These are phyloP conservation scores for Erodium trifolium DNA, from an alignment of 441 rosid genomes.

Conservation along the genomic window DNA sequence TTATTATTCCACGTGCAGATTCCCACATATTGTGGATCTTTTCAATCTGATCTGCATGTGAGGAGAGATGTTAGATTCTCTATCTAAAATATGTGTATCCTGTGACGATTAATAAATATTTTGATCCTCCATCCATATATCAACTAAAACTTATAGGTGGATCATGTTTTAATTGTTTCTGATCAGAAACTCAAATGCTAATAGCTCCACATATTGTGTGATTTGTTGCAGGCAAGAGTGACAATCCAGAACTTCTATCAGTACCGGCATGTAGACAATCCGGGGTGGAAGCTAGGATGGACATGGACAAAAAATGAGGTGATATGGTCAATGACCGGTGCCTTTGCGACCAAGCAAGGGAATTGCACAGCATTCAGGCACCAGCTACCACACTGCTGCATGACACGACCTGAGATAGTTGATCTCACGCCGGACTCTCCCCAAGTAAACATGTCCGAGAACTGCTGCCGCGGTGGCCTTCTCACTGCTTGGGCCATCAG, in stretches of 20 bases:
- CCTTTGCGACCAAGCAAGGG: conserved; percentile 44
- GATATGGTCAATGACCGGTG: conserved; percentile 44
- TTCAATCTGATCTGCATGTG: no score
- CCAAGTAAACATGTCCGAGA: conserved; percentile 24
- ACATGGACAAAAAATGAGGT: conserved; percentile 39
- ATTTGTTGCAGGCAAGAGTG: conserved; percentile 37
- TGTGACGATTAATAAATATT: no score
- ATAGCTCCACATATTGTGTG: neutral
- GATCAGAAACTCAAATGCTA: neutral
- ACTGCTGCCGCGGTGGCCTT: conserved; percentile 42
- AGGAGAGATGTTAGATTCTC: no score
- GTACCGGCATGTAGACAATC: conserved; percentile 38
- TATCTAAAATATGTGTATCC: no score
- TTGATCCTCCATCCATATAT: no score
- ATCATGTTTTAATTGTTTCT: neutral
- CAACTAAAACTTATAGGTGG: no score
- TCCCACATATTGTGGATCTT: no score
- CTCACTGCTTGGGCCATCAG: conserved; percentile 44
- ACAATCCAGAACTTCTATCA: conserved; percentile 42
- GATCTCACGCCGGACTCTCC: conserved; percentile 33
- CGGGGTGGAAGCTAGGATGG: conserved; percentile 59
- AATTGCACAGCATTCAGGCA: conserved; percentile 32
- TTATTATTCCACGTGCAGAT: no score
- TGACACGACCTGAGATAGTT: conserved; percentile 31
- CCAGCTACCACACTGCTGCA: conserved; percentile 39